Percentiles rank a stretch among this genome's conserved stretches.
phyloP scores from a whole-genome alignment of 1,284 basidiomycete genomes.

The Schizopora paradoxa region DNA sequence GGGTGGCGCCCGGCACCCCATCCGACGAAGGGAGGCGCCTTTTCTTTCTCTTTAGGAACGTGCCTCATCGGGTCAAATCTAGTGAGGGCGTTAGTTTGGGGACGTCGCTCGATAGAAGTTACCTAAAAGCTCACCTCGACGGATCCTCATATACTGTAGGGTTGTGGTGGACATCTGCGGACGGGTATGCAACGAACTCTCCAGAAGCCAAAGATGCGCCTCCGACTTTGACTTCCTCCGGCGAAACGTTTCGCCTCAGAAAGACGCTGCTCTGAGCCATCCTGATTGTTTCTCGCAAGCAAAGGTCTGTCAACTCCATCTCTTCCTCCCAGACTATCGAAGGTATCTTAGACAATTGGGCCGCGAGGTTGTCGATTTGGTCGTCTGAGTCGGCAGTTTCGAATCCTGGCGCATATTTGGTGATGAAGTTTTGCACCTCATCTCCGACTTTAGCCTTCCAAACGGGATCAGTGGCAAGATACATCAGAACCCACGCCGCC shows the following conservation, averaged over 20 bases:
- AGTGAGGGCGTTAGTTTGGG: neutral
- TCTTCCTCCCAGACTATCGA: conserved; percentile 2
- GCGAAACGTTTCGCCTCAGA: neutral
- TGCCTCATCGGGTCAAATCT: neutral
- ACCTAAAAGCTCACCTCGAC: neutral
- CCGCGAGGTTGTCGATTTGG: neutral
- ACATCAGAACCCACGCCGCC: conserved; percentile 1
- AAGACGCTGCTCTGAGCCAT: neutral
- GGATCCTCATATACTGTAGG: neutral
- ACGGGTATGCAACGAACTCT: neutral
- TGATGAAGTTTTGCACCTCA: neutral
- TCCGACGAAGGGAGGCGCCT: neutral
- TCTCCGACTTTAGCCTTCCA: conserved; percentile 2
- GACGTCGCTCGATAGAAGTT: neutral
- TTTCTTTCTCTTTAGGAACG: neutral
- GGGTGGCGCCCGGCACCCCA: conserved; percentile 4
- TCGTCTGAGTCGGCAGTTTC: neutral
- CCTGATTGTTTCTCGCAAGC: conserved; percentile 1
- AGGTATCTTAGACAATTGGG: neutral
- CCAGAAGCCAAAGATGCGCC: neutral
- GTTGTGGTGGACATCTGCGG: neutral
- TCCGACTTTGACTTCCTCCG: neutral
- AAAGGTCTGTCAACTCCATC: neutral
- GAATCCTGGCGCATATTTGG: neutral
- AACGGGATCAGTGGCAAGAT: neutral